Conservation (phyloP, 1,284 basidiomycete species). For the Hemileia vastatrix region DNA sequence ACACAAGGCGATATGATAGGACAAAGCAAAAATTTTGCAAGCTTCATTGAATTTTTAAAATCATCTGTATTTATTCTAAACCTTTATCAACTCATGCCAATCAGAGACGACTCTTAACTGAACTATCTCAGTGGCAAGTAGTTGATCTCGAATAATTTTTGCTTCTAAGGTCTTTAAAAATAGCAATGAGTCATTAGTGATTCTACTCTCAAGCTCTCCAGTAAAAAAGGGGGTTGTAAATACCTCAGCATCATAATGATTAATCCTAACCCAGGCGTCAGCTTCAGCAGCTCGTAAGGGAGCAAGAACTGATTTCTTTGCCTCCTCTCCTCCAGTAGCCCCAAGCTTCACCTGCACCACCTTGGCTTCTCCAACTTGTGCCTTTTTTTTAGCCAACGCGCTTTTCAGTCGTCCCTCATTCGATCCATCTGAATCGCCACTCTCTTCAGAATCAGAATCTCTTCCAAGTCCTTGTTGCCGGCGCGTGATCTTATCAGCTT, state of each 20-base stretch:
- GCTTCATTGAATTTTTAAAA: too few species aligned
- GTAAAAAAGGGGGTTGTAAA: not conserved
- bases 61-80: not conserved
- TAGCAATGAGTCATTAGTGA: not conserved
- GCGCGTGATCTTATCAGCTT: conserved; percentile 22
- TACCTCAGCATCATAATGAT: conserved; percentile 33
- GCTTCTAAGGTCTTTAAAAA: conserved; percentile 12
- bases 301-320: conserved; percentile 30
- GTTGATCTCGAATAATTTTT: conserved; percentile 15
- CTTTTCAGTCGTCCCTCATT: conserved; percentile 28
- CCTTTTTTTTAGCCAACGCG: conserved; percentile 31
- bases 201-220: not conserved
- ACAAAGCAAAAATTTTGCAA: too few species aligned
- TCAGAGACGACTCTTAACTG: conserved; percentile 8
- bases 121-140: conserved; percentile 3
- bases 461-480: conserved; percentile 29
- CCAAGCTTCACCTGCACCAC: conserved; percentile 32
- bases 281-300: conserved; percentile 35
- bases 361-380: conserved; percentile 34
- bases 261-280: conserved; percentile 32
- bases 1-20: too few species aligned
- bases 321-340: conserved; percentile 22
- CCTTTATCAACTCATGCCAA: conserved; percentile 20
- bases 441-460: conserved; percentile 25
- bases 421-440: conserved; percentile 21